Base-by-base conservation (phyloP, 2,329 filamentous ascomycete species). In the Venturia aucupariae region DNA sequence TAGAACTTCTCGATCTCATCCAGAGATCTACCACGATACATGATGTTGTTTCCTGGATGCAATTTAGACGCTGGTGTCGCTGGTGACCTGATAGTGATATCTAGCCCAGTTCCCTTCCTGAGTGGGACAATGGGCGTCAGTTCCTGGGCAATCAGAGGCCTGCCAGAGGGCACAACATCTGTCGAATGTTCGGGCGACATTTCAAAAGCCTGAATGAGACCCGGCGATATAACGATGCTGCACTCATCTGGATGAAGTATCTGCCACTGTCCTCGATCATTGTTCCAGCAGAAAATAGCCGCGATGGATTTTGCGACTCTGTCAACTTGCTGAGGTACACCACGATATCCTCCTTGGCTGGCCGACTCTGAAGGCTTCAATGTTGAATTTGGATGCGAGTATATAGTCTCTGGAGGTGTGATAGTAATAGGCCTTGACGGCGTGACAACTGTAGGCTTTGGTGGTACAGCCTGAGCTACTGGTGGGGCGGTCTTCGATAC, bases 1-100 rank as follows among this genome's bases (percentile, higher is more conserved):
- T 97, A 99, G 4, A 99, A 81, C 42, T 84, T 82, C 68, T 89
- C 87, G 72, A 92, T 95, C 67, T 97, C 93, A 54, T 86, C 82
- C 2, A 86, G 82, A 59, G 84, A 90, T 51, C 87, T 81, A 60
- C 90, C 90, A 51, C 94, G 88, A 82, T 97, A 94, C 80, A 95
- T 93, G 77, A 96, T 90, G 73, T 95, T 94, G 42, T 86, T 87
- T 57, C 77, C 75, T 72, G 77, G 83, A 66, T 81, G 83, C 65
- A 96, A 82, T 69, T 85, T 84, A 5, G 89, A 92, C 67, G 89
- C 85, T 41, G 81, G 73, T 7, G 89, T 89, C 32, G 92, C 89
- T 1, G 90, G 90, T 7, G 93, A 97, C 61, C 92, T 89, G 68
- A 99, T 90, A 68, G 95, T 94, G 63, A 99, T 90, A 73, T 99